Evolutionary conservation across 805 yeast species (phyloP), one percentile per base, ranked within the genome.

Genomic region (Ogataea allantospora): DNA sequence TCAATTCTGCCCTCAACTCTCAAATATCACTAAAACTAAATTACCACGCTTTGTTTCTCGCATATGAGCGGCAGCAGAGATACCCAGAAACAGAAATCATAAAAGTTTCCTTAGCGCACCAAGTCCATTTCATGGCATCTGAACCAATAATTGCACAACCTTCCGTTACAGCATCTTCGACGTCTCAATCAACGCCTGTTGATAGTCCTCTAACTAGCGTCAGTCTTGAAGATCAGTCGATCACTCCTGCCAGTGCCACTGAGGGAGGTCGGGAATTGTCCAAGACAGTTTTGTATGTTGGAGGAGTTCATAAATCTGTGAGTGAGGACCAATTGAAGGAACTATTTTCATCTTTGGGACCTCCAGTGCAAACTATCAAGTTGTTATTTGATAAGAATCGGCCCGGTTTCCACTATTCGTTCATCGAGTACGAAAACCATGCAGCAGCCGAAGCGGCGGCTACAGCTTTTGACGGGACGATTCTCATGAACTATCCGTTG

Each of bases 241-340:
- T 46, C 12, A 38, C 28, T 14, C 83, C 83, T 7, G 89, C 89
- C n/a, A 70, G 75, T 44, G 93, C 91, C 11, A 60, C 74, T 14
- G 78, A 79, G 38, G 95, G 95, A 36, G 95, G 95, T 21, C 76
- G 95, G 51, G 91, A 84, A 54, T 72, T 83, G 6, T 80, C 88
- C 23, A 74, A 77, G 40, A 80, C 75, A 40, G 82, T 84, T 41
- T 62, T 87, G 30, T 83, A 88, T 55, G 91, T 88, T 29, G 91
- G 95, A 30, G 80, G 82, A 9, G 63, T 88, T 37, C 82, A 75
- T 53, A 77, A 77, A 46, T 59, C 78, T 1, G 78, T 85, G 27
- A 65, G 78, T 15, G 95, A 85, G 47, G 83, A 77, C 12, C 56
- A 68, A 40, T 58, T 87, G 38, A 70, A 68, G 46, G 86, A 78